Evolutionary conservation across 2,329 filamentous ascomycete genomes (phyloP).

Genomic region (Colletotrichum sp.): DNA sequence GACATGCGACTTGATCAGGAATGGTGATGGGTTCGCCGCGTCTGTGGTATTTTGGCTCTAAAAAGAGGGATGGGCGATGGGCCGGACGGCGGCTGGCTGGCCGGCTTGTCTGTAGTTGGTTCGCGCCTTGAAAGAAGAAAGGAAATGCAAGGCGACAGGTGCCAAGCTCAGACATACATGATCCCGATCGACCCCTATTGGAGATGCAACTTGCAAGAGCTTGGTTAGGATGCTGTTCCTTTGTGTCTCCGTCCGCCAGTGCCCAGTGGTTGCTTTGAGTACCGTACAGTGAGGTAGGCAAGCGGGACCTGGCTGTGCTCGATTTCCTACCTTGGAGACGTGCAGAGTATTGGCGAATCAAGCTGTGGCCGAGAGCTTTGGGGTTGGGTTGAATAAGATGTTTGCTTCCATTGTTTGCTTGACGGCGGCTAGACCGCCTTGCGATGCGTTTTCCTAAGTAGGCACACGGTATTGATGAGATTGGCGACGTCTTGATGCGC

Average conservation of each 20-base stretch:
- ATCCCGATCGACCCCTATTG: neutral
- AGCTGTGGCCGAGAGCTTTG: neutral
- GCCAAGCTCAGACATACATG: neutral
- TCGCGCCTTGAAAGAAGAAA: neutral
- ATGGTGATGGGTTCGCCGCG: neutral
- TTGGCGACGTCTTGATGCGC: neutral
- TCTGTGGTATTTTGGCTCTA: neutral
- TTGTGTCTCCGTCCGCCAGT: neutral
- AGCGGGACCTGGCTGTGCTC: neutral
- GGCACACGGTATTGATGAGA: neutral
- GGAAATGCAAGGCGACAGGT: neutral
- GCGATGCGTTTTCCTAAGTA: neutral
- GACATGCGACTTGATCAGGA: neutral
- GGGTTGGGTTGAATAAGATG: neutral
- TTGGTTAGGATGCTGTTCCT: neutral
- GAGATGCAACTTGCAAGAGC: neutral
- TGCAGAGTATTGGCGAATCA: neutral
- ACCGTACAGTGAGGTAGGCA: neutral
- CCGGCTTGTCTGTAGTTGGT: neutral
- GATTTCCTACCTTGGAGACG: neutral
- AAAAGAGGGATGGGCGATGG: neutral
- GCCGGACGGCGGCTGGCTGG: neutral
- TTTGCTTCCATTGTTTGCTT: constrained; percentile 6
- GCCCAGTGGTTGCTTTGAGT: neutral
- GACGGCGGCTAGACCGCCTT: neutral